These are phyloP conservation scores for Apophysomyces sp. DNA, from an alignment of 371 early-diverging fungal genomes.

Conservation along the genomic window DNA sequence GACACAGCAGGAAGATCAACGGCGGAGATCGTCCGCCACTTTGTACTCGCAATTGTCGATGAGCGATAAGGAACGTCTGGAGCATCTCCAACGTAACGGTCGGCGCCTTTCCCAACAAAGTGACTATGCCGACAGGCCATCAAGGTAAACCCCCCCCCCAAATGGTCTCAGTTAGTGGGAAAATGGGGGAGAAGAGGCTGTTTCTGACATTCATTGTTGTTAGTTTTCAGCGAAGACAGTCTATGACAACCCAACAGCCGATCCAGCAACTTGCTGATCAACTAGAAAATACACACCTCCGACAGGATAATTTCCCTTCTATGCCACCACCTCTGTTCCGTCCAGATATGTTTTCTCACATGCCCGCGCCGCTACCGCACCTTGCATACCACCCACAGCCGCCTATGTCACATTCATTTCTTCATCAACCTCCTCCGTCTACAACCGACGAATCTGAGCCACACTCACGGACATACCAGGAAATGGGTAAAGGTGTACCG, in stretches of 20 bases:
- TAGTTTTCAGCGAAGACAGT: slow-evolving; percentile 19
- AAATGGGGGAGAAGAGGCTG: not conserved
- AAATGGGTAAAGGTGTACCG: slow-evolving; percentile 57
- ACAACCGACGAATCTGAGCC: not conserved
- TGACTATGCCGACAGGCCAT: slow-evolving; percentile 17
- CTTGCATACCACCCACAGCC: not conserved
- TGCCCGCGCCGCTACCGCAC: not conserved
- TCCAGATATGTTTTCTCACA: not conserved
- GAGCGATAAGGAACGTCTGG: slow-evolving; percentile 30
- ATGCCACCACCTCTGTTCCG: not conserved
- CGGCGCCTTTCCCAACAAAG: slow-evolving; percentile 10
- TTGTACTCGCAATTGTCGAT: slow-evolving; percentile 21
- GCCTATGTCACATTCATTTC: not conserved
- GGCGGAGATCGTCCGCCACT: slow-evolving; percentile 21
- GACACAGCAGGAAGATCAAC: slow-evolving; percentile 25
- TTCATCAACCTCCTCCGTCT: not conserved
- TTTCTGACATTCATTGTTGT: not conserved
- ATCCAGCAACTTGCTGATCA: slow-evolving; percentile 35
- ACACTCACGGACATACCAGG: slow-evolving; percentile 20
- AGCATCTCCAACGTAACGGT: slow-evolving; percentile 17
- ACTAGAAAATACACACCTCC: slow-evolving; percentile 32
- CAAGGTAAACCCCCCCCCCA: slow-evolving; percentile 8
- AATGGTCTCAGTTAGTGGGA: too few relatives aligned
- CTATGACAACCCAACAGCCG: slow-evolving; percentile 17
- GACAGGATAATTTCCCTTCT: slow-evolving; percentile 1